Conservation (phyloP, 768 basidiomycete species). For the Rhodotorula kratochvilovae region DNA sequence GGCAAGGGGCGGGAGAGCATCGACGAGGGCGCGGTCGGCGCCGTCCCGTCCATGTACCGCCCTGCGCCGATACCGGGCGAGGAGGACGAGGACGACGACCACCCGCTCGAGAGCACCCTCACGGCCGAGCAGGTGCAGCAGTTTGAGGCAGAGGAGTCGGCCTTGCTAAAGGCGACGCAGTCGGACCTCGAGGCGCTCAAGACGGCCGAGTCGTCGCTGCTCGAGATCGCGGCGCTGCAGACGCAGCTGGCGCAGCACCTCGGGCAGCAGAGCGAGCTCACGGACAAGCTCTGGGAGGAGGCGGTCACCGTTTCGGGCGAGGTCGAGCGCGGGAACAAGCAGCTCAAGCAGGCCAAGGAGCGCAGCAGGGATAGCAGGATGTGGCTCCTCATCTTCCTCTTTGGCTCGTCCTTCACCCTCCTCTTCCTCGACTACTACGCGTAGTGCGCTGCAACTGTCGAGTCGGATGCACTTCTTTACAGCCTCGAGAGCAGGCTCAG, state of each 20-base stretch:
- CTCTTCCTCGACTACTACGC: slow-evolving; percentile 85
- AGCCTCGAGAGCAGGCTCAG: background rate
- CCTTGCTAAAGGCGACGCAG: slow-evolving; percentile 75
- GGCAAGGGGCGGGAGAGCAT: slow-evolving; percentile 40
- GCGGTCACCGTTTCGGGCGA: slow-evolving; percentile 79
- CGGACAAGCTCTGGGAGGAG: slow-evolving; percentile 90
- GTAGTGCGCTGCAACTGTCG: background rate
- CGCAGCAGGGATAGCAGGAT: slow-evolving; percentile 79
- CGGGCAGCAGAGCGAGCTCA: slow-evolving; percentile 81
- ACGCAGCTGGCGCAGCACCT: slow-evolving; percentile 84
- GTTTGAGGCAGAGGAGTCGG: slow-evolving; percentile 87
- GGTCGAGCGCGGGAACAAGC: slow-evolving; percentile 82
- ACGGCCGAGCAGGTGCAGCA: slow-evolving; percentile 81
- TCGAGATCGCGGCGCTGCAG: slow-evolving; percentile 91
- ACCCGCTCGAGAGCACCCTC: slow-evolving; percentile 66
- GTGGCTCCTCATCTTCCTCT: slow-evolving; percentile 83
- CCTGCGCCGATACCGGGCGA: slow-evolving; percentile 46
- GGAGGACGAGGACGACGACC: slow-evolving; percentile 55
- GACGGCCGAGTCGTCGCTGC: slow-evolving; percentile 79
- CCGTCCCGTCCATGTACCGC: slow-evolving; percentile 35
- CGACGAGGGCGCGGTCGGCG: background rate
- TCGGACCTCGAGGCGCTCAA: slow-evolving; percentile 83
- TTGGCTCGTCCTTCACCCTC: slow-evolving; percentile 84
- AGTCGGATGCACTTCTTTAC: too few species aligned
- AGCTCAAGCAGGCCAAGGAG: slow-evolving; percentile 82